Conservation (phyloP, 1,284 basidiomycete genomes). For the Athelia sp. region DNA sequence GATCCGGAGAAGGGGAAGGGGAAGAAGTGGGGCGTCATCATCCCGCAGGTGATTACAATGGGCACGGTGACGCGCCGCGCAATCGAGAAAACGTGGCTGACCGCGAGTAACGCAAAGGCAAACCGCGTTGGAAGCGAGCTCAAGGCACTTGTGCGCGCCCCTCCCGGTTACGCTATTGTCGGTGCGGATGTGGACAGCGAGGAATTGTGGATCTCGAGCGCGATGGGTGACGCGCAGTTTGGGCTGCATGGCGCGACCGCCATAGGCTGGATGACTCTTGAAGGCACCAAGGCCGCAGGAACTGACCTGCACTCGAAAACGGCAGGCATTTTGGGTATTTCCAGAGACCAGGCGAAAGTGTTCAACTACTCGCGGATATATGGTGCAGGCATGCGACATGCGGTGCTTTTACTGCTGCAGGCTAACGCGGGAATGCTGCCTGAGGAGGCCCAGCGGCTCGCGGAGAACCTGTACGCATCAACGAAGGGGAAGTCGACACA, state of each 20-base stretch:
- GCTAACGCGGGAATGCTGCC: constrained; percentile 78
- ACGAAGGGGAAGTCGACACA: constrained; percentile 92
- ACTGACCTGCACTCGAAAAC: constrained; percentile 98
- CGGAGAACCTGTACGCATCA: constrained; percentile 84
- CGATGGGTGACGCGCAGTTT: constrained; percentile 99
- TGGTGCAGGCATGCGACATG: constrained; percentile 95
- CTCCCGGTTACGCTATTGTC: constrained; percentile 90
- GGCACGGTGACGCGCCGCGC: constrained; percentile 96
- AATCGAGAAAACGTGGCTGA: constrained; percentile 98
- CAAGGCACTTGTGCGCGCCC: constrained; percentile 96
- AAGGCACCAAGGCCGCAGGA: constrained; percentile 95
- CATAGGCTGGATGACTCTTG: constrained; percentile 99
- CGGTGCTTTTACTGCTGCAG: constrained; percentile 85
- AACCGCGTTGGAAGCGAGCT: constrained; percentile 97
- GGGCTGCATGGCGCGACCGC: constrained; percentile 96
- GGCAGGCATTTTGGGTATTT: constrained; percentile 89
- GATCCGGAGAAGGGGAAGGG: constrained; percentile 10
- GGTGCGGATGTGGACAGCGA: constrained; percentile 99
- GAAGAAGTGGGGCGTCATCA: constrained; percentile 82
- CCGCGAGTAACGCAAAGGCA: constrained; percentile 96
- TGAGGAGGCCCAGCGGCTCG: constrained; percentile 77
- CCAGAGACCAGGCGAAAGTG: constrained; percentile 94
- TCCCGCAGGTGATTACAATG: constrained; percentile 98
- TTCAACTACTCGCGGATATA: constrained; percentile 99
- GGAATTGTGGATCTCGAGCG: constrained; percentile 98